phyloP scores from a whole-genome alignment of 139 green algal genomes.

The Chlamydomonas sp. region DNA sequence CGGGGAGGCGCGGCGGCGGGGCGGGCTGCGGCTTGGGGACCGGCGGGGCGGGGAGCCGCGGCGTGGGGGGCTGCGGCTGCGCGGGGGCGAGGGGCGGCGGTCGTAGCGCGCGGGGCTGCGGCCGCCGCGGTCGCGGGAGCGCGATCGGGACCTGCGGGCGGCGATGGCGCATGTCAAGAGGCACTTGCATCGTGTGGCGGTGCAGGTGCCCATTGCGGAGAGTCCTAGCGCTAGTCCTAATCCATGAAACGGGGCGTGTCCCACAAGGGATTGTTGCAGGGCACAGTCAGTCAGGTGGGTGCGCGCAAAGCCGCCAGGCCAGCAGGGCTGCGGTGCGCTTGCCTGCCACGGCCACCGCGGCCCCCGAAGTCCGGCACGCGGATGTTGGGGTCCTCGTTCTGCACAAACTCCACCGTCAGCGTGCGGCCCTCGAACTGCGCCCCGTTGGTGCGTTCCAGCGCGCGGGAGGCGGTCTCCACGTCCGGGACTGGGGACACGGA shows the following conservation, averaged over 20 bases:
- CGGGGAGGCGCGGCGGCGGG: not conserved
- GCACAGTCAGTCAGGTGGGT: not conserved
- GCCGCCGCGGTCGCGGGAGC: not conserved
- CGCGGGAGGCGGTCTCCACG: constrained; percentile 64
- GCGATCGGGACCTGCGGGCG: not conserved
- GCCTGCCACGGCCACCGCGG: not conserved
- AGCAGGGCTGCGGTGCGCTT: not conserved
- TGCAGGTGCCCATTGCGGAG: not conserved
- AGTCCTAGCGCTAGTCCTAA: not conserved
- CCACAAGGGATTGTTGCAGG: no score
- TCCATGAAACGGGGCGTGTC: not conserved
- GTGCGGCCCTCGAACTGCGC: constrained; percentile 56
- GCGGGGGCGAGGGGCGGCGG: constrained; percentile 2
- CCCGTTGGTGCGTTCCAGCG: constrained; percentile 63
- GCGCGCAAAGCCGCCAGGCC: not conserved
- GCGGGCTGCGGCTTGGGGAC: not conserved
- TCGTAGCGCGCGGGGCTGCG: not conserved
- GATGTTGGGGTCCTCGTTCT: constrained; percentile 10
- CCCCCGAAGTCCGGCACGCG: not conserved
- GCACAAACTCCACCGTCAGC: constrained; percentile 74
- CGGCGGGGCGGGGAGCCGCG: not conserved
- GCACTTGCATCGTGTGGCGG: not conserved
- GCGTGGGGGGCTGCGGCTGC: not conserved
- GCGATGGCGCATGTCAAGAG: not conserved
- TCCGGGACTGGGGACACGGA: constrained; percentile 37